Evolutionary conservation across 495 filamentous ascomycete genomes (phyloP).

Genomic region (Parathielavia hyrcaniae): DNA sequence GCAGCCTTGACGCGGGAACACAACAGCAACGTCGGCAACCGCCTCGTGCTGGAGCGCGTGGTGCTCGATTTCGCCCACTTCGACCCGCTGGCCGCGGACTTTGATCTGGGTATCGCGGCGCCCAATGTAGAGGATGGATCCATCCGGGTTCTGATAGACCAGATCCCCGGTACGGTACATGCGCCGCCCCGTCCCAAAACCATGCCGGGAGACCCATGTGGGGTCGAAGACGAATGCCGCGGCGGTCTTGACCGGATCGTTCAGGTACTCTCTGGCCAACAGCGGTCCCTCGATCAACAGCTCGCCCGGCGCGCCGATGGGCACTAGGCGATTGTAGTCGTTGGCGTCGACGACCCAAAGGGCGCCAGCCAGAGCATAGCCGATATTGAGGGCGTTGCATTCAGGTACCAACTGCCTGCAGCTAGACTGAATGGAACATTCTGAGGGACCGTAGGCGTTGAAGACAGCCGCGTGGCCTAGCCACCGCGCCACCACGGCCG

Average conservation of each 20-base stretch:
- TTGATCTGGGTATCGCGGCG: constrained; percentile 35
- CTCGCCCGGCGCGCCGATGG: constrained; percentile 44
- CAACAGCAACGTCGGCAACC: too few species aligned
- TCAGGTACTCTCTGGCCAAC: constrained; percentile 25
- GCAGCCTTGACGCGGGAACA: constrained; percentile 18
- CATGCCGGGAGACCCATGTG: neutral
- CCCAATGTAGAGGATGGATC: constrained; percentile 46
- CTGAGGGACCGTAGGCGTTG: constrained; percentile 52
- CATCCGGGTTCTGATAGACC: constrained; percentile 41
- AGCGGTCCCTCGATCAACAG: constrained; percentile 41
- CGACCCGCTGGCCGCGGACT: constrained; percentile 36
- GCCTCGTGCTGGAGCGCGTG: constrained; percentile 26
- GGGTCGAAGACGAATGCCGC: constrained; percentile 27
- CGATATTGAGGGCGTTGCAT: constrained; percentile 22
- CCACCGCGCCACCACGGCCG: constrained; percentile 18
- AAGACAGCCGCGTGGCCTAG: constrained; percentile 45
- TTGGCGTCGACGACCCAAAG: constrained; percentile 55
- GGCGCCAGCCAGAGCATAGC: constrained; percentile 16
- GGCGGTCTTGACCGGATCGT: constrained; percentile 18
- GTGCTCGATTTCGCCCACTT: constrained; percentile 49
- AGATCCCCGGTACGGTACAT: constrained; percentile 58
- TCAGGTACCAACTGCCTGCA: constrained; percentile 9
- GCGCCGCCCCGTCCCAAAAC: neutral
- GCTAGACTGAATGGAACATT: constrained; percentile 32
- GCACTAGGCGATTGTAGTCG: too few species aligned